A percentile compares a stretch with the other conserved stretches of the same genome.
Conservation (phyloP, 192 early-diverging fungal genomes). For the Coemansia sp. region DNA sequence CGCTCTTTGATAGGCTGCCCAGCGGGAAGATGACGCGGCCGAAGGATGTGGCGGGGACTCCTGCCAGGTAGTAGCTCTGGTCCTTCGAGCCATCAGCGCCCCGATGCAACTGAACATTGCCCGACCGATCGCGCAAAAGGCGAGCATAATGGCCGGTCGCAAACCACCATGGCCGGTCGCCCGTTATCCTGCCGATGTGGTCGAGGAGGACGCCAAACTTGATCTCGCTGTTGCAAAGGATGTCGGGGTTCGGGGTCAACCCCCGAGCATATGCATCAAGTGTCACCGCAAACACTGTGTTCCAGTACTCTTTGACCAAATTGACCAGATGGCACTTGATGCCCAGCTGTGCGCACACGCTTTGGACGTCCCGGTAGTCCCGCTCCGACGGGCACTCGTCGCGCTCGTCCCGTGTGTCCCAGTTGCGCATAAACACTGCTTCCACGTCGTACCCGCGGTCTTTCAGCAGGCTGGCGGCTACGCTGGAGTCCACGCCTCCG, state of each 20-base stretch:
- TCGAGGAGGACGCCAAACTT: conserved; percentile 91
- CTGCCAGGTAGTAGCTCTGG: conserved; percentile 91
- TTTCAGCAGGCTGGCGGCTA: conserved; percentile 75
- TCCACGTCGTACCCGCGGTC: conserved; percentile 62
- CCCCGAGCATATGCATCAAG: conserved; percentile 69
- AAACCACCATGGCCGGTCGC: conserved; percentile 35
- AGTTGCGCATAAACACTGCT: conserved; percentile 93
- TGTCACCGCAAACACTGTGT: conserved; percentile 78
- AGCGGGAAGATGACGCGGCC: conserved; percentile 75
- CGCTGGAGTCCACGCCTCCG: conserved; percentile 92
- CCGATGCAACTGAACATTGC: conserved; percentile 7
- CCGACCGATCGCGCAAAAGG: not conserved
- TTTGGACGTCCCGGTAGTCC: conserved; percentile 78
- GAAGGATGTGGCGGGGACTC: conserved; percentile 40
- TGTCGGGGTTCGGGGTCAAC: conserved; percentile 89
- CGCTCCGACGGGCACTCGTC: conserved; percentile 72
- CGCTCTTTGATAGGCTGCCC: conserved; percentile 66
- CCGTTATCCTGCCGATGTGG: conserved; percentile 22
- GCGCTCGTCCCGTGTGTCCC: conserved; percentile 82
- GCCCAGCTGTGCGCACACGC: conserved; percentile 64
- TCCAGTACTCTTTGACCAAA: conserved; percentile 91
- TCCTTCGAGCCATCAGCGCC: conserved; percentile 78
- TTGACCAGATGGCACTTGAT: conserved; percentile 68
- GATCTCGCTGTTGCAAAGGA: conserved; percentile 86
- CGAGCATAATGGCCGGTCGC: conserved; percentile 68